A percentile compares a stretch with the other conserved stretches of the same genome.
Evolutionary conservation across 2,329 filamentous ascomycete genomes (phyloP).

Genomic region (Colletotrichum brevisporum): DNA sequence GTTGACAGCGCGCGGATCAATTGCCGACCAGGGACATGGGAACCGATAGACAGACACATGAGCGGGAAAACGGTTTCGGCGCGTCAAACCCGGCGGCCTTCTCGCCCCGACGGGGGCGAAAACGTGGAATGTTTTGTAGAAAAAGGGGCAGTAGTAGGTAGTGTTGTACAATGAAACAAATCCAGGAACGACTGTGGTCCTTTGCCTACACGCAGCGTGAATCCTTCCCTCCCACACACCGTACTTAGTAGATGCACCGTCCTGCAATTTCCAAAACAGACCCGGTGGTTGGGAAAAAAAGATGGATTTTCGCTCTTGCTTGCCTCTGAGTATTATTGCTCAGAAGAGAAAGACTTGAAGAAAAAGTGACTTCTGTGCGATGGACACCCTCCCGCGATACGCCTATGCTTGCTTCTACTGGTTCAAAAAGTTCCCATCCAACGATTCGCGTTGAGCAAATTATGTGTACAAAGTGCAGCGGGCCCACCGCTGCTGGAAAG

Average conservation of each 20-base stretch:
- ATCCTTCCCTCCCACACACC: no score
- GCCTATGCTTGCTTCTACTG: conserved; percentile 37
- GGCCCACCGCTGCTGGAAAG: not conserved
- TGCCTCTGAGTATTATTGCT: not conserved
- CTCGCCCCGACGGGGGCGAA: conserved; percentile 29
- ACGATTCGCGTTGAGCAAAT: conserved; percentile 17
- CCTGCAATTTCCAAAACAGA: not conserved
- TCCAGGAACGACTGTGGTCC: conserved; percentile 31
- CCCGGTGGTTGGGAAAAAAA: not conserved
- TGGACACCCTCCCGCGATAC: conserved; percentile 29
- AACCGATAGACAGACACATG: no score
- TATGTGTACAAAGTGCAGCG: conserved; percentile 30
- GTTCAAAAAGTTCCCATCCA: conserved; percentile 23
- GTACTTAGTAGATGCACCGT: not conserved
- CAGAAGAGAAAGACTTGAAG: not conserved
- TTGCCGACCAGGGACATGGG: no score
- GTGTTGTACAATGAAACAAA: conserved; percentile 27
- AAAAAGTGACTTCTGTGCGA: conserved; percentile 2
- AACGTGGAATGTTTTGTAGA: conserved; percentile 22
- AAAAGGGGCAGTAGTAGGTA: not conserved
- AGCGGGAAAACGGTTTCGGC: conserved; percentile 13
- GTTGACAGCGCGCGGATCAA: no score
- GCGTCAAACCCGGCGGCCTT: conserved; percentile 36
- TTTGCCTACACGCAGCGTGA: not conserved
- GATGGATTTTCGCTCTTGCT: not conserved